phyloP scores from a whole-genome alignment of 176 grass and related monocot genomes.

The Bolboschoenus planiculmis region DNA sequence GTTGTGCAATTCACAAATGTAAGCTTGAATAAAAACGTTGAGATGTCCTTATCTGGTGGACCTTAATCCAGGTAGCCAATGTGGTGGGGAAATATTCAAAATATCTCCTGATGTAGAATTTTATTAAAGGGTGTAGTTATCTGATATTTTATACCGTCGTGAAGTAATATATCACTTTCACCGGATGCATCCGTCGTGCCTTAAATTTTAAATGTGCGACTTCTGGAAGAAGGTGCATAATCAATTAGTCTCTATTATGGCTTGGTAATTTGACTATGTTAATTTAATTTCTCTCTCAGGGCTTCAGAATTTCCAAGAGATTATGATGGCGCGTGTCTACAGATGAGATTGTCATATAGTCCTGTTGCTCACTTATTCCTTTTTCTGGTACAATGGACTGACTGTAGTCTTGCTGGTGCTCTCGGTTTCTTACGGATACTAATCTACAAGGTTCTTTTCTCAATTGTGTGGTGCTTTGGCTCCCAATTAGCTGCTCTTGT shows the following conservation, averaged over 20 bases:
- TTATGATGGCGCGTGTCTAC: conserved; percentile 79
- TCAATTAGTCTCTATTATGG: not conserved
- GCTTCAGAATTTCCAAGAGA: conserved; percentile 78
- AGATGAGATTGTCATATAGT: conserved; percentile 91
- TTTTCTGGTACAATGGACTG: conserved; percentile 82
- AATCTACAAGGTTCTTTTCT: conserved; percentile 63
- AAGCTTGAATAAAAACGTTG: not conserved
- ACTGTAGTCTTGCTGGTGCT: conserved; percentile 76
- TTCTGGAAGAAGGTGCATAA: not conserved
- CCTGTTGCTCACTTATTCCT: conserved; percentile 84
- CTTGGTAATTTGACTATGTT: not conserved
- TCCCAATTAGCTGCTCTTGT: not conserved
- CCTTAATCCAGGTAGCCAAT: not conserved
- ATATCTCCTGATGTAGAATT: not conserved
- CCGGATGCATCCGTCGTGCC: not conserved
- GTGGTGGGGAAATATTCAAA: not conserved
- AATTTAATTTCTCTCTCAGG: conserved; percentile 29
- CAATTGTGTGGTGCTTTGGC: not conserved
- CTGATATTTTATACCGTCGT: not conserved
- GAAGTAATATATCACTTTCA: conserved; percentile 9
- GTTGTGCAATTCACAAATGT: not conserved
- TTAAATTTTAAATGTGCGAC: not conserved
- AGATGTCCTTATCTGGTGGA: not conserved
- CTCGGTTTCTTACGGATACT: conserved; percentile 81
- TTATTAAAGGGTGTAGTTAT: not conserved